Conservation (phyloP, 805 yeast species). For the Wickerhamomyces queroliae region DNA sequence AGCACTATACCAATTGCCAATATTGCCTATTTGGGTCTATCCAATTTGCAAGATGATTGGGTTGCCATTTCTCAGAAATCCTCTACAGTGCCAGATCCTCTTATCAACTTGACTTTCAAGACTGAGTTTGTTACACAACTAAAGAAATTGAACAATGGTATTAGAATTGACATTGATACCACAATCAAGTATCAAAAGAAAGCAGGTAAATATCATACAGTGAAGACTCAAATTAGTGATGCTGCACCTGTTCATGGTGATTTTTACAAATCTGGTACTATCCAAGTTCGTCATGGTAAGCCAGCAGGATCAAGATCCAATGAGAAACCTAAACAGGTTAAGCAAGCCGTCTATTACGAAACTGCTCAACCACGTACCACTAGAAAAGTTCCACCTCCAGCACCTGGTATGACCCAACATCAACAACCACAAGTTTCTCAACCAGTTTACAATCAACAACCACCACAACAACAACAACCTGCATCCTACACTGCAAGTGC, state of each 20-base stretch:
- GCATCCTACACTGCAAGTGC: slow-evolving; percentile 24
- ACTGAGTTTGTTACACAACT: slow-evolving; percentile 81
- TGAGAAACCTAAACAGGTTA: slow-evolving; percentile 56
- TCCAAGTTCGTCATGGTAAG: slow-evolving; percentile 72
- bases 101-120: slow-evolving; percentile 77
- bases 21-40: slow-evolving; percentile 60
- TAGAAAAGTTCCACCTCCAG: slow-evolving; percentile 23
- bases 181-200: slow-evolving; percentile 83
- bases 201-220: slow-evolving; percentile 71
- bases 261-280: slow-evolving; percentile 80
- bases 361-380: slow-evolving; percentile 17
- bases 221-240: slow-evolving; percentile 60
- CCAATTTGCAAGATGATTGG: slow-evolving; percentile 90
- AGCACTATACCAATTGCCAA: slow-evolving; percentile 51
- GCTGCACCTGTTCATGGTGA: slow-evolving; percentile 67
- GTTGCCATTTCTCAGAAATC: slow-evolving; percentile 44
- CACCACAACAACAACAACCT: slow-evolving; percentile 6
- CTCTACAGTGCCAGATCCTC: slow-evolving; percentile 61
- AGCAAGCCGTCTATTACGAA: slow-evolving; percentile 9
- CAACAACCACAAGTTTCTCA: slow-evolving; percentile 8
- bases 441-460: slow-evolving; percentile 10
- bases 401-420: slow-evolving; percentile 19
- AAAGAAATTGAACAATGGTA: slow-evolving; percentile 50
- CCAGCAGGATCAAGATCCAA: slow-evolving; percentile 70
- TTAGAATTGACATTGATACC: slow-evolving; percentile 62